These are phyloP conservation scores for Penicillium sp. DNA, from an alignment of 2,329 filamentous ascomycete species.

Conservation along the genomic window DNA sequence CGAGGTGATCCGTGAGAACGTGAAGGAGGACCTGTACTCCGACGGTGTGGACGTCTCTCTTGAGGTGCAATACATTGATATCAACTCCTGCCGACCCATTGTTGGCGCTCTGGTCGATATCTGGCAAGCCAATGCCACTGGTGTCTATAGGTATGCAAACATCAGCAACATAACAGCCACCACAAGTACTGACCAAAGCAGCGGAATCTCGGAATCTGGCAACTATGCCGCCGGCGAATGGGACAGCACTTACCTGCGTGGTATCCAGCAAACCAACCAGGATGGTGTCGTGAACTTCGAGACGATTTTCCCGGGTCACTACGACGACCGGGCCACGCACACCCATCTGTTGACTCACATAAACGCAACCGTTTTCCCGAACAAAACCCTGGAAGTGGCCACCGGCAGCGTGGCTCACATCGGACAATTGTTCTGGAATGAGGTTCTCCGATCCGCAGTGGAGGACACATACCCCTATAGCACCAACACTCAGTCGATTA, in stretches of 20 bases:
- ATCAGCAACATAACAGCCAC: not conserved
- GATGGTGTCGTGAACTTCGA: constrained; percentile 53
- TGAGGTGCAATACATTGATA: constrained; percentile 49
- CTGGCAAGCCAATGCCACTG: constrained; percentile 51
- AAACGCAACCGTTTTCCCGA: constrained; percentile 38
- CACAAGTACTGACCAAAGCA: constrained; percentile 10
- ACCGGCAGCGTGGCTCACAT: constrained; percentile 48
- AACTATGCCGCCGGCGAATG: constrained; percentile 32
- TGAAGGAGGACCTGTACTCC: constrained; percentile 39
- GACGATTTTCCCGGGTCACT: constrained; percentile 51
- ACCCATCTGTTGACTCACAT: constrained; percentile 52
- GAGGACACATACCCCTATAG: constrained; percentile 43
- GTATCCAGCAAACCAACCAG: constrained; percentile 47
- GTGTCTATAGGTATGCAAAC: constrained; percentile 41
- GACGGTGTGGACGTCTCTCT: constrained; percentile 46
- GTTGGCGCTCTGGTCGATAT: constrained; percentile 44
- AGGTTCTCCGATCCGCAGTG: constrained; percentile 46
- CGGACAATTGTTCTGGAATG: constrained; percentile 53
- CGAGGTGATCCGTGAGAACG: constrained; percentile 43
- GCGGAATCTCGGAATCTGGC: constrained; percentile 28
- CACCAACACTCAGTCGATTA: constrained; percentile 32
- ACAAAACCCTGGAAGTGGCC: constrained; percentile 48
- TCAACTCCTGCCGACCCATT: constrained; percentile 46
- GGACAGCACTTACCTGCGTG: constrained; percentile 50
- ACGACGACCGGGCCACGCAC: constrained; percentile 48